Base-by-base conservation (phyloP, 306 rosid genomes). In the Prinsepia uniflora region DNA sequence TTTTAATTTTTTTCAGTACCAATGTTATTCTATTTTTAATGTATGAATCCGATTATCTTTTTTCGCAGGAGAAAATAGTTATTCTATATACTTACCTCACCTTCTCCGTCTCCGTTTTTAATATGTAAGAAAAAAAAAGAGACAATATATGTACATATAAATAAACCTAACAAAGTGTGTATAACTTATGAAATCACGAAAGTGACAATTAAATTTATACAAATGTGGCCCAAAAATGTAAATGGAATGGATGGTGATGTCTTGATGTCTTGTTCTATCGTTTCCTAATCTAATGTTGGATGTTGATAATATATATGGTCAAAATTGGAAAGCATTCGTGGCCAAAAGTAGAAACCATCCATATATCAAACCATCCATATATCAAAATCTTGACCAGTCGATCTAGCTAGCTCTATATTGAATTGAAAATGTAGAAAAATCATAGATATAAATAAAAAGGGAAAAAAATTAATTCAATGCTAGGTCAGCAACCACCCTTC, bases 401-500 rank as follows among this genome's bases (percentile, higher is more conserved):
- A n/a, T 19, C 64, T 59, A 59, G 55, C 55, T 49, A 5, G 36
- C 36, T 49, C 1, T 15, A 15, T 49, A 15, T 49, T 49, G 20
- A 14, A 49, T 11, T 14, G 20, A 0, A 46, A 4, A 49, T 18
- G 58, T 8, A 0, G 11, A 53, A 3, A 53, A 49, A 18, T 49
- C 19, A 0, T 72, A 8, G 43, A 14, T 1, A 8, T 34, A 0
- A 10, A 10, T 1, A 39, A 39, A 30, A 30, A 30, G 3, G 4
- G 2, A 30, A 30, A 30, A 30, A 30, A 30, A 1, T 30, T 30
- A 44, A 14, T 22, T 79, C 19, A 59, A 81, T 62, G 68, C 72
- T 77, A 85, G 66, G 84, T 90, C 86, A 45, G 76, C 86, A 82
- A 85, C 90, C 2, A 88, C 84, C 67, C 97, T 85, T 70, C 85